Percentiles rank a stretch among this genome's conserved stretches.
Evolutionary conservation across 2,329 filamentous ascomycete genomes (phyloP).

Genomic region (Claviceps purpurea): DNA sequence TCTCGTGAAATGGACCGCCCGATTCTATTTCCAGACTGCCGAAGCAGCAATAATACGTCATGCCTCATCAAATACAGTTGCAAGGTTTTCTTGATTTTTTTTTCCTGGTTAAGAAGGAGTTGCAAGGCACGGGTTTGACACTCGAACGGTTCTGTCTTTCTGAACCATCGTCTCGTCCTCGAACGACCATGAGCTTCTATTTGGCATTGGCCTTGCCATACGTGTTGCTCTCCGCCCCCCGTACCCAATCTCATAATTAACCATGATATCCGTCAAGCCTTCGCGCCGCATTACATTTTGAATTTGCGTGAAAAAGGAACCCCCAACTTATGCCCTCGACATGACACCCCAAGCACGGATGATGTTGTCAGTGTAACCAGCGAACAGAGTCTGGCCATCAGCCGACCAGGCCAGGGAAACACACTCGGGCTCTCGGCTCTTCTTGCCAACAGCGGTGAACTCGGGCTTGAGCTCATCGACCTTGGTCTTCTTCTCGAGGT

Average conservation of each 20-base stretch:
- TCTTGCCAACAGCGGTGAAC: constrained; percentile 95
- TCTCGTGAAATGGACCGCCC: constrained; percentile 16
- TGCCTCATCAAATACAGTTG: constrained; percentile 19
- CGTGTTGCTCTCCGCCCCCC: not conserved
- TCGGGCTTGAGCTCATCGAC: constrained; percentile 99
- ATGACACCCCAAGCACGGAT: constrained; percentile 97
- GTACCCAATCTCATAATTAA: not conserved
- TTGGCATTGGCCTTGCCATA: too few relatives aligned
- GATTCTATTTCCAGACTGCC: constrained; percentile 22
- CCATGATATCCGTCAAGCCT: not conserved
- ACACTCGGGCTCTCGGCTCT: constrained; percentile 97
- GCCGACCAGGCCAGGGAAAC: constrained; percentile 94
- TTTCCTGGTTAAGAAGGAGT: constrained; percentile 12
- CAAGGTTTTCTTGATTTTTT: constrained; percentile 15
- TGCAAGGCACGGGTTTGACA: too few relatives aligned
- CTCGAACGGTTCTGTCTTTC: too few relatives aligned
- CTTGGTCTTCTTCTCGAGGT: constrained; percentile 99
- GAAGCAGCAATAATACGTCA: constrained; percentile 25
- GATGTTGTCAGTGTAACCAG: constrained; percentile 99
- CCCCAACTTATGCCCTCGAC: constrained; percentile 61
- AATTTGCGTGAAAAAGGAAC: constrained; percentile 7
- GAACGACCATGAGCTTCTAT: too few relatives aligned
- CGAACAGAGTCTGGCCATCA: constrained; percentile 97
- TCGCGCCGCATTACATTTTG: not conserved
- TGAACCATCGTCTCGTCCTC: constrained; percentile 20